Evolutionary conservation across 2,329 filamentous ascomycete genomes (phyloP).

Genomic region (Myriosclerotinia scirpicola): DNA sequence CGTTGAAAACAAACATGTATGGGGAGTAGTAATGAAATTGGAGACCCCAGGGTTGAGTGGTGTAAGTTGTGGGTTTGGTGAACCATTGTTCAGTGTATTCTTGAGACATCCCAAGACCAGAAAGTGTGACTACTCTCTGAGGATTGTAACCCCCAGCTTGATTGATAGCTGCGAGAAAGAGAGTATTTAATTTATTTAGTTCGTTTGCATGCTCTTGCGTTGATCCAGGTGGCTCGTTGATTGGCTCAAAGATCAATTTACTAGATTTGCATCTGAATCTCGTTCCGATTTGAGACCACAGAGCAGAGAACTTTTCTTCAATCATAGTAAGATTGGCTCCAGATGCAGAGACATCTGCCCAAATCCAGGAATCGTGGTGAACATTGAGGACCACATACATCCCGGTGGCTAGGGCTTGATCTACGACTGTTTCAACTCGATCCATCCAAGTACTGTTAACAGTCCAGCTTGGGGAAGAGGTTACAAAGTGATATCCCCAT

Average conservation of each 20-base stretch:
- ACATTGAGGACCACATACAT: conserved; percentile 58
- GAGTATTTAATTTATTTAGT: conserved; percentile 55
- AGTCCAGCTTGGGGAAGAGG: conserved; percentile 52
- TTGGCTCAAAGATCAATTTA: conserved; percentile 56
- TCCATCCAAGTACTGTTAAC: conserved; percentile 56
- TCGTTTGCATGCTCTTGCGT: conserved; percentile 51
- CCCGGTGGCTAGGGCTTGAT: conserved; percentile 52
- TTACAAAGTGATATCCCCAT: conserved; percentile 56
- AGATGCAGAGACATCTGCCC: conserved; percentile 52
- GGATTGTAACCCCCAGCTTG: conserved; percentile 56
- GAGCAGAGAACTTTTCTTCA: conserved; percentile 54
- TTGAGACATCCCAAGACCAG: conserved; percentile 52
- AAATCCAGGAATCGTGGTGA: conserved; percentile 60
- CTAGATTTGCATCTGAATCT: conserved; percentile 56
- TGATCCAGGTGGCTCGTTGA: conserved; percentile 58
- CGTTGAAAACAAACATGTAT: conserved; percentile 50
- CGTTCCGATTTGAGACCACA: conserved; percentile 59
- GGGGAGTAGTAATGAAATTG: conserved; percentile 64
- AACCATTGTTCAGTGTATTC: conserved; percentile 57
- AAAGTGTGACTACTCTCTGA: conserved; percentile 56
- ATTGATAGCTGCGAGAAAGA: conserved; percentile 55
- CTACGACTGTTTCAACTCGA: conserved; percentile 57
- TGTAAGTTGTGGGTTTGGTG: conserved; percentile 48
- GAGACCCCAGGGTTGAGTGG: conserved; percentile 56
- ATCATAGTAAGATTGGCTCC: conserved; percentile 52